phyloP scores from a whole-genome alignment of 2,329 filamentous ascomycete genomes.

The Ceratocystis eucalypticola region DNA sequence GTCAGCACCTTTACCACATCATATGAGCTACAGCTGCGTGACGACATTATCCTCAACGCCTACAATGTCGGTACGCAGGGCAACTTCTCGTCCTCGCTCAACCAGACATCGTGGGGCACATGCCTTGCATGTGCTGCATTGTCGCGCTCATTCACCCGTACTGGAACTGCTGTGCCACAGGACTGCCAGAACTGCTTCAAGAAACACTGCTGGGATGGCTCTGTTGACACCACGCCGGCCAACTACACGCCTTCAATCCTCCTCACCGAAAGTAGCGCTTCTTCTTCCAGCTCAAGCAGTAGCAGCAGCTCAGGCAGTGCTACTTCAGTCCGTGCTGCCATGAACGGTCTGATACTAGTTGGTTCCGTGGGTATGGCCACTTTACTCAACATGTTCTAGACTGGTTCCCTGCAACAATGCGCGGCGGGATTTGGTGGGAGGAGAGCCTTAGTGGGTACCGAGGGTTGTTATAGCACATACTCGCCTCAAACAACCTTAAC shows the following conservation, averaged over 20 bases:
- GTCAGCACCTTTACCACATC: slow-evolving; percentile 58
- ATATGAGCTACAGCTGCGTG: slow-evolving; percentile 53
- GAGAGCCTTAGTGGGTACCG: background rate
- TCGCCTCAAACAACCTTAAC: background rate
- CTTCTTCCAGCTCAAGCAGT: background rate
- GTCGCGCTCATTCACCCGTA: slow-evolving; percentile 59
- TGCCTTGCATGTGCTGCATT: slow-evolving; percentile 86
- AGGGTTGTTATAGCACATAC: background rate
- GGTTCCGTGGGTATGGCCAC: slow-evolving; percentile 4
- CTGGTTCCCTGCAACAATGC: too few species aligned
- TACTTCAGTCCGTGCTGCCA: background rate
- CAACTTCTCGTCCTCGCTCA: slow-evolving; percentile 58
- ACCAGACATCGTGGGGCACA: slow-evolving; percentile 48
- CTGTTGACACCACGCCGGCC: slow-evolving; percentile 22
- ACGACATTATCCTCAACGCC: slow-evolving; percentile 75
- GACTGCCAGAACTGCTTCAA: slow-evolving; percentile 65
- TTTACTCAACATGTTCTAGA: background rate
- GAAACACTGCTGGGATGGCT: slow-evolving; percentile 91
- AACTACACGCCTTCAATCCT: slow-evolving; percentile 14
- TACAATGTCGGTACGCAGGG: slow-evolving; percentile 71
- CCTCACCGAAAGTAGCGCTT: background rate
- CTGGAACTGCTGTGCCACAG: slow-evolving; percentile 52
- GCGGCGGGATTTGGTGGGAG: too few species aligned
- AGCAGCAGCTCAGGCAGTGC: background rate
- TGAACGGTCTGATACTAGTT: slow-evolving; percentile 5